A percentile compares a stretch with the other conserved stretches of the same genome.
These are phyloP conservation scores for Chlorella ohadii DNA, from an alignment of 139 green algal species.

Conservation along the genomic window DNA sequence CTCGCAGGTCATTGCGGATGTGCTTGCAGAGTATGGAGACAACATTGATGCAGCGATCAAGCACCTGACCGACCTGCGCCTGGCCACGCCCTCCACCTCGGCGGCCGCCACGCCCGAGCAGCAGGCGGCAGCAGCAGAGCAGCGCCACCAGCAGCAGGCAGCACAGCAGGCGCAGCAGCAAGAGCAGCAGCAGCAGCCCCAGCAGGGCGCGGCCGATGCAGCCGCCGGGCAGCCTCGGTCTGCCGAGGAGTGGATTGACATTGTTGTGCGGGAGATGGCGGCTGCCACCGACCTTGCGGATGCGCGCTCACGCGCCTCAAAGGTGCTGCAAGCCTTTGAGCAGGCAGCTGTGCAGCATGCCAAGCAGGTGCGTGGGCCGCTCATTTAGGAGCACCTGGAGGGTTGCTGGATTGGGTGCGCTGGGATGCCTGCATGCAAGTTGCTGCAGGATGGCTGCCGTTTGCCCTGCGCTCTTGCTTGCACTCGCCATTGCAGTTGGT, in stretches of 20 bases:
- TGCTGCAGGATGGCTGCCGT: background rate
- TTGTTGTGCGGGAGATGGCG: conserved; percentile 80
- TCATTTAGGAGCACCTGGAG: no score
- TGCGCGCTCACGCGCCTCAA: conserved; percentile 60
- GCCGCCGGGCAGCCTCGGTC: background rate
- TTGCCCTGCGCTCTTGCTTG: background rate
- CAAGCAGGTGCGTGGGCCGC: background rate
- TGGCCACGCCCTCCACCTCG: conserved; percentile 33
- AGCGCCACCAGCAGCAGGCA: background rate
- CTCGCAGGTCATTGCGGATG: conserved; percentile 66
- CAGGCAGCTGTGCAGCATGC: conserved; percentile 55
- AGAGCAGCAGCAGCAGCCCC: conserved; percentile 6
- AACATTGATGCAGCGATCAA: conserved; percentile 86
- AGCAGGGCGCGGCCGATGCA: background rate
- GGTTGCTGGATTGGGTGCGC: background rate
- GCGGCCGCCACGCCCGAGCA: background rate
- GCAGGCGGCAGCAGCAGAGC: background rate
- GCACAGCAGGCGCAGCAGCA: background rate
- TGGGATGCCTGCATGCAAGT: no score
- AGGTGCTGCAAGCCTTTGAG: conserved; percentile 78
- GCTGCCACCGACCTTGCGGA: conserved; percentile 70
- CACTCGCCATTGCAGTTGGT: background rate
- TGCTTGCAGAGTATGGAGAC: conserved; percentile 74
- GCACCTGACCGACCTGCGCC: conserved; percentile 68
- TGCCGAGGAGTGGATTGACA: conserved; percentile 80